A percentile compares a stretch with the other conserved stretches of the same genome.
Evolutionary conservation across 768 basidiomycete species (phyloP).

Genomic region (Calocybe cyanea): DNA sequence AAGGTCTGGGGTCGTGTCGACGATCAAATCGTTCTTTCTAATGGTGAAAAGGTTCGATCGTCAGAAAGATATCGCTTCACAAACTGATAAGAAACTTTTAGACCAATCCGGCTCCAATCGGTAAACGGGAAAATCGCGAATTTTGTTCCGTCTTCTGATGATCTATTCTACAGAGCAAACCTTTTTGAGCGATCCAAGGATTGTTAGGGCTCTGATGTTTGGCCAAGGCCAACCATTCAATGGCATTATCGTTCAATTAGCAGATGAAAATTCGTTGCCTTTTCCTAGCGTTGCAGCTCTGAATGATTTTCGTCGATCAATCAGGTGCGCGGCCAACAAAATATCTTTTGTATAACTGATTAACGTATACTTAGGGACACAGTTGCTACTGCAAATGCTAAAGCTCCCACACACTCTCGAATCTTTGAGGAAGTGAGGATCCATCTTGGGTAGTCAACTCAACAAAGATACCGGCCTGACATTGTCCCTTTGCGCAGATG

Average conservation of each 20-base stretch:
- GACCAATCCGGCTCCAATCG: slow-evolving; percentile 11
- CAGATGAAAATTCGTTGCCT: background rate
- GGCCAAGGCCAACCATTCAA: slow-evolving; percentile 1
- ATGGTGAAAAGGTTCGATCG: slow-evolving; percentile 34
- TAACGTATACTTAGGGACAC: slow-evolving; percentile 27
- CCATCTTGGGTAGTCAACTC: too few species aligned
- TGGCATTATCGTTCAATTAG: slow-evolving; percentile 6
- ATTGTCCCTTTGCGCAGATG: slow-evolving; percentile 28
- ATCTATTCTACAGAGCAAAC: background rate
- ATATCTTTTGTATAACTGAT: background rate
- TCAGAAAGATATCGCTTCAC: background rate
- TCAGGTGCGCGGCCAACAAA: background rate
- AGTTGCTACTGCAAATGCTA: slow-evolving; percentile 34
- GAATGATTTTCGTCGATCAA: slow-evolving; percentile 3
- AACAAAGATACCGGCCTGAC: background rate
- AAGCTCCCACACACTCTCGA: slow-evolving; percentile 41
- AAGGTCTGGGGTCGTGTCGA: slow-evolving; percentile 32
- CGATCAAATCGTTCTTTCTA: slow-evolving; percentile 42
- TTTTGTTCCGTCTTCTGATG: background rate
- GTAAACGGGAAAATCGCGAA: background rate
- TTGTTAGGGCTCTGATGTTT: slow-evolving; percentile 6
- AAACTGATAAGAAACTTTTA: background rate
- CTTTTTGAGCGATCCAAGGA: background rate
- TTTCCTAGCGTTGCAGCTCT: background rate
- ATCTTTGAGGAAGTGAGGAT: slow-evolving; percentile 40